Evolutionary conservation across 805 yeast species (phyloP), one percentile per base, ranked within the genome.

Genomic region (Monosporozyma yasuniensis): DNA sequence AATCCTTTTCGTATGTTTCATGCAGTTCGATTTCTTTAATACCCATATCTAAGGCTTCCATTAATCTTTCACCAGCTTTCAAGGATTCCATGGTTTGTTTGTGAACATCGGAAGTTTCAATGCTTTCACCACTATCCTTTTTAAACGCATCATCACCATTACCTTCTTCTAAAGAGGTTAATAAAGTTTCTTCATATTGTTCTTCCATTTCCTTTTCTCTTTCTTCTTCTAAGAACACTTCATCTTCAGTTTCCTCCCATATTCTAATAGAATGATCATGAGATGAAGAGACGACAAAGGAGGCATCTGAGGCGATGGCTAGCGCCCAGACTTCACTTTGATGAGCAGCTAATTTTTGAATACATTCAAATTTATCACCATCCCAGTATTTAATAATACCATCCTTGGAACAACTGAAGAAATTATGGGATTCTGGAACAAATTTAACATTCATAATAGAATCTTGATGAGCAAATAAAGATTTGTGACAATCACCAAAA

Each of bases 401-500:
- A 68, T 93, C 99, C 63, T 93, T 93, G 32, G 91, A 83, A 51
- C 87, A 81, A 50, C 95, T 83, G 70, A 93, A 86, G 67, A 93
- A 90, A 65, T 90, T 80, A 64, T 91, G 96, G 12, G 86, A 75
- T n/a, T 80, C 82, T 1, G 95, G 91, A 47, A 89, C 75, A 61
- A 93, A 93, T 53, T 73, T 77, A 28, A 91, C 96, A 55, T 77
- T 76, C 96, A 91, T 87, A 52, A 93, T 87, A 3, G 96, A 84
- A 66, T 93, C 99, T 61, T 89, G 96, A 65, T 93, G 99, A 1
- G 95, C 99, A 66, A 93, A 93, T 25, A 93, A 80, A 1, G 98
- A 91, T 65, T 84, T 85, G 68, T 93, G 99, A 73, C 99, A 93
- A 68, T 93, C 99, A 69, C 99, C 99, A 68, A 93, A 93, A 66